A percentile compares a stretch with the other conserved stretches of the same genome.
phyloP scores from a whole-genome alignment of 129 eudicot species.

The Mikania micrantha region DNA sequence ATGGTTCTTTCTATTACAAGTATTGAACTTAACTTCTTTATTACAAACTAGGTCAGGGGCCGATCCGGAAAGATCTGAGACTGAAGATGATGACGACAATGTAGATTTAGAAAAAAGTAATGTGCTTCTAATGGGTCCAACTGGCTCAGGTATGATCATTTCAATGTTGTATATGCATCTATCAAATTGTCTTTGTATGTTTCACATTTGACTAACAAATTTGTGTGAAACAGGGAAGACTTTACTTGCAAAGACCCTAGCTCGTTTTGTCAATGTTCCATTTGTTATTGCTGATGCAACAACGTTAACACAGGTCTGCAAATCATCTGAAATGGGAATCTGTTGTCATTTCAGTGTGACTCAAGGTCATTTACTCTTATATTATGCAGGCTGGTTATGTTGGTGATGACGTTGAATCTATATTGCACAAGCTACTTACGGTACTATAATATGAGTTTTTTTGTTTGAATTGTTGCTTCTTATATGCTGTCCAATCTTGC shows the following conservation, averaged over 20 bases:
- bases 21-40: slow-evolving; percentile 21
- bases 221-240: slow-evolving; percentile 68
- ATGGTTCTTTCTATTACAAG: background rate
- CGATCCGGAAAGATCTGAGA: slow-evolving; percentile 31
- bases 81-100: slow-evolving; percentile 71
- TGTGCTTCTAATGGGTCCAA: slow-evolving; percentile 95
- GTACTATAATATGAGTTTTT: slow-evolving; percentile 37
- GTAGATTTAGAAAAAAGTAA: slow-evolving; percentile 96
- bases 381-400: slow-evolving; percentile 95
- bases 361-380: slow-evolving; percentile 6
- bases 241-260: slow-evolving; percentile 89
- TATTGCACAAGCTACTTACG: slow-evolving; percentile 77
- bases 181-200: background rate
- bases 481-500: background rate
- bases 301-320: slow-evolving; percentile 67
- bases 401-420: slow-evolving; percentile 98
- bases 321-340: slow-evolving; percentile 13
- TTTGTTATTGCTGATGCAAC: slow-evolving; percentile 99
- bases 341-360: background rate
- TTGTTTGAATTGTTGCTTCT: background rate
- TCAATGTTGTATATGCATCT: too few species aligned
- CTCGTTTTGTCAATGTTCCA: slow-evolving; percentile 95
- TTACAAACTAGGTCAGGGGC: slow-evolving; percentile 56
- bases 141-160: slow-evolving; percentile 76
- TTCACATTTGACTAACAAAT: slow-evolving; percentile 4